Evolutionary conservation across 805 yeast genomes (phyloP), one percentile per base, ranked within the genome.

Genomic region (Nakazawaea ambrosiae): DNA sequence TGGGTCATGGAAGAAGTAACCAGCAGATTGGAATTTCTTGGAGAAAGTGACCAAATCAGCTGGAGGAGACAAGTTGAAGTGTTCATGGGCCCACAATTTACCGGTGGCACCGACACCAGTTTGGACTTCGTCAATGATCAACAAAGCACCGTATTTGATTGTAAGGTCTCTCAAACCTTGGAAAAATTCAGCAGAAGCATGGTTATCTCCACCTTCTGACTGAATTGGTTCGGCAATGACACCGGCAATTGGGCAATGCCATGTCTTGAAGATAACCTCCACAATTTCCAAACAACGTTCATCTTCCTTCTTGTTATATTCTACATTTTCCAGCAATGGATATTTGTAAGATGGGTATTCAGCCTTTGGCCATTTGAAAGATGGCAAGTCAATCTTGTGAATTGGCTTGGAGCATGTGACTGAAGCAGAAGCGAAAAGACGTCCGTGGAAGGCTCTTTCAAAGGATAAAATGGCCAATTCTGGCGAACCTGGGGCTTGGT

Each of bases 131-230:
- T 79, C 86, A 27, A 79, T 70, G 48, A 79, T 79, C 70, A 75
- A 64, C 37, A 78, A 65, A 24, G 75, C 66, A 29, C 67, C 77
- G 55, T 75, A 58, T 50, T 77, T 72, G 47, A 66, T 55, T 23
- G 85, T 77, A 39, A 79, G 50, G 30, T 70, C 75, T 60, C 86
- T 69, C 45, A 79, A 58, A 12, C 75, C 70, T 57, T 79, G 83
- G 66, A 76, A 75, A 55, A 75, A 79, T 37, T 57, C 65, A 17
- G 73, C 57, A 11, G 81, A 67, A 1, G 80, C 85, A 48, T 79
- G 86, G 63, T 79, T 79, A 55, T 79, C 86, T 53, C 86, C 86
- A 53, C 85, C 86, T 63, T 79, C 86, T 6, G 84, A 70, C 58
- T 79, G 86, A 44, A 79, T 78, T 8, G 80, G 80, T 54, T 73